Percentiles rank a stretch among this genome's conserved stretches.
These are phyloP conservation scores for Xylariaceae sp. DNA, from an alignment of 2,329 filamentous ascomycete species.

Conservation along the genomic window DNA sequence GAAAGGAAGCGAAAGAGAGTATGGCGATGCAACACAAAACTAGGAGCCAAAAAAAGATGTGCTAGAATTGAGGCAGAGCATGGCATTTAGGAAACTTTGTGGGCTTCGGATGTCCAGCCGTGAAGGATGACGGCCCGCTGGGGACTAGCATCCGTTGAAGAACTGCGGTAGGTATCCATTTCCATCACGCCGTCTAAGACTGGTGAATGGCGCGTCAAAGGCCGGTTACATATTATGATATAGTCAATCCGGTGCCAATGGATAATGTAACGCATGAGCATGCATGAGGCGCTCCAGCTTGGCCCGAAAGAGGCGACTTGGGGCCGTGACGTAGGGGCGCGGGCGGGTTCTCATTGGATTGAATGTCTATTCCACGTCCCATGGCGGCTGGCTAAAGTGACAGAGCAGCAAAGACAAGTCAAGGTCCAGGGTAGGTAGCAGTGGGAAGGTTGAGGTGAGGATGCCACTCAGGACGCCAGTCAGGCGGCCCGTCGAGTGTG, in stretches of 20 bases:
- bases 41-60: conserved; percentile 20
- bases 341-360: conserved; percentile 23
- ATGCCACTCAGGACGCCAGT: too few relatives aligned
- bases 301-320: conserved; percentile 10
- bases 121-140: conserved; percentile 16
- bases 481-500: neutral
- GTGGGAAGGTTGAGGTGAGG: neutral
- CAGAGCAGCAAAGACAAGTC: neutral
- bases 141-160: conserved; percentile 14
- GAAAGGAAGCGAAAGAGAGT: conserved; percentile 11
- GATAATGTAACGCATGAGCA: conserved; percentile 6
- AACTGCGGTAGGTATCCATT: conserved; percentile 23
- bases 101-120: conserved; percentile 15
- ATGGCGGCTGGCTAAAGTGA: neutral
- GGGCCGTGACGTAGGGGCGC: conserved; percentile 12
- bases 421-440: neutral
- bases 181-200: conserved; percentile 17
- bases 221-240: conserved; percentile 7
- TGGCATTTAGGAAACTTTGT: conserved; percentile 21
- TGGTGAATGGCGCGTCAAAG: conserved; percentile 14
- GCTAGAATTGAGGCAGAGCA: conserved; percentile 27
- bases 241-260: neutral
- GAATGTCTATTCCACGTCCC: conserved; percentile 1
- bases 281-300: conserved; percentile 1
- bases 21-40: conserved; percentile 22